phyloP scores from a whole-genome alignment of 2,329 filamentous ascomycete genomes.

The Trichoderma semiorbis region DNA sequence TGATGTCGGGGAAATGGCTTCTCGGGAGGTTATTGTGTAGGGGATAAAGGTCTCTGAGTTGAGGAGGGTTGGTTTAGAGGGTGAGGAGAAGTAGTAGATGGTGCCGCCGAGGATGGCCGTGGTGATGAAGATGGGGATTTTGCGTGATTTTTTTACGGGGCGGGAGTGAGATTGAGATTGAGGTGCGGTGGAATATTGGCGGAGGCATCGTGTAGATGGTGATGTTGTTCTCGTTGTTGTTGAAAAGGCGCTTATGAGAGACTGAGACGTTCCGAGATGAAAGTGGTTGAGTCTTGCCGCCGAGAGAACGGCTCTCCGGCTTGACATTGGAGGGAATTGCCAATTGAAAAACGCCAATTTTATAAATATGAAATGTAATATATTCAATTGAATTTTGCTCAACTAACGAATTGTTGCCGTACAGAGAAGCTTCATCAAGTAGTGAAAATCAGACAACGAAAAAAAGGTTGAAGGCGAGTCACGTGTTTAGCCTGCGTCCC shows the following conservation, averaged over 20 bases:
- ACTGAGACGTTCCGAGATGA: neutral
- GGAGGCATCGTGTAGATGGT: neutral
- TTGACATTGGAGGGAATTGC: neutral
- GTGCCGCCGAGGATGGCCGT: conserved; percentile 25
- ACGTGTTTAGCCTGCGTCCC: neutral
- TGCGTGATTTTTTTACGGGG: conserved; percentile 22
- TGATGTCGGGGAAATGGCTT: conserved; percentile 62
- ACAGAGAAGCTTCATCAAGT: neutral
- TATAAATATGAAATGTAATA: neutral
- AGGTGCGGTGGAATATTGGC: neutral
- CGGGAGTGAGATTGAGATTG: neutral
- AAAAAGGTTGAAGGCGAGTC: neutral
- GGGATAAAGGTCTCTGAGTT: conserved; percentile 60
- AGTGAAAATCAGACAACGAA: neutral
- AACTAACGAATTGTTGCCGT: neutral
- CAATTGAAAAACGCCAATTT: neutral
- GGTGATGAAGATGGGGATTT: conserved; percentile 23
- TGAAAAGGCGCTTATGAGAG: neutral
- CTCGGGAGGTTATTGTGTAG: conserved; percentile 60
- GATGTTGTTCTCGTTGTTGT: neutral
- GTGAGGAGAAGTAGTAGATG: conserved; percentile 28
- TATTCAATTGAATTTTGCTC: neutral
- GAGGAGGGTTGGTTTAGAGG: conserved; percentile 37
- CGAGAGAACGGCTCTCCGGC: neutral
- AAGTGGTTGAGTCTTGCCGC: neutral